Evolutionary conservation across 2,329 filamentous ascomycete genomes (phyloP).

Genomic region (Endothia cerciana): DNA sequence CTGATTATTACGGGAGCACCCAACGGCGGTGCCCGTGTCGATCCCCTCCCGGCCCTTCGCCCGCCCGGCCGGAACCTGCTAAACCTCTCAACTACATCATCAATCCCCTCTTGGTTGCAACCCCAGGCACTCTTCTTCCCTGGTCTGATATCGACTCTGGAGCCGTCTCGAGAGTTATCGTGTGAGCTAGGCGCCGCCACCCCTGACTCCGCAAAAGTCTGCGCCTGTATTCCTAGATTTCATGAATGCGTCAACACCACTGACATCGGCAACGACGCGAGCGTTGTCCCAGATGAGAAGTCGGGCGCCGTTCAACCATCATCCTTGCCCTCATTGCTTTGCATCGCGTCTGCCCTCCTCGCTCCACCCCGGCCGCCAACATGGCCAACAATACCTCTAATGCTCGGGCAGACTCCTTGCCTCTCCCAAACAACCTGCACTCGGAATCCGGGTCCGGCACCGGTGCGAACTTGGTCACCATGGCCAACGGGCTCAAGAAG

Average conservation of each 20-base stretch:
- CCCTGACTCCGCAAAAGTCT: neutral
- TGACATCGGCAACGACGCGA: neutral
- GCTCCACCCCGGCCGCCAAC: neutral
- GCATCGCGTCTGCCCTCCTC: neutral
- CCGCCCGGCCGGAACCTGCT: too few relatives aligned
- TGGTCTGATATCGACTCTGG: neutral
- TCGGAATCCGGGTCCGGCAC: slow-evolving; percentile 27
- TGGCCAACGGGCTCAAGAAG: slow-evolving; percentile 32
- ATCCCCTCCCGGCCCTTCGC: too few relatives aligned
- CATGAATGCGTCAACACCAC: neutral
- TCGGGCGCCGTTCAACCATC: neutral
- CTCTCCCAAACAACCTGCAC: slow-evolving; percentile 18
- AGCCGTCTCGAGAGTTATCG: neutral
- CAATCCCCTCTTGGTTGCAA: too few relatives aligned
- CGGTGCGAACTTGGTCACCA: slow-evolving; percentile 22
- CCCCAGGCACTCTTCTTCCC: neutral
- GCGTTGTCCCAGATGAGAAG: neutral
- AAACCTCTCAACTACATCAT: too few relatives aligned
- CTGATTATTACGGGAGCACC: too few relatives aligned
- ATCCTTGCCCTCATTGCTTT: neutral
- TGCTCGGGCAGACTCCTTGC: slow-evolving; percentile 35
- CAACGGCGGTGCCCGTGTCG: too few relatives aligned
- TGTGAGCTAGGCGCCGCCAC: neutral
- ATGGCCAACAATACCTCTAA: slow-evolving; percentile 11
- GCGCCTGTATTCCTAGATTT: neutral